Conservation (phyloP, 805 yeast genomes). For the Sugiyamaella marilandica region DNA sequence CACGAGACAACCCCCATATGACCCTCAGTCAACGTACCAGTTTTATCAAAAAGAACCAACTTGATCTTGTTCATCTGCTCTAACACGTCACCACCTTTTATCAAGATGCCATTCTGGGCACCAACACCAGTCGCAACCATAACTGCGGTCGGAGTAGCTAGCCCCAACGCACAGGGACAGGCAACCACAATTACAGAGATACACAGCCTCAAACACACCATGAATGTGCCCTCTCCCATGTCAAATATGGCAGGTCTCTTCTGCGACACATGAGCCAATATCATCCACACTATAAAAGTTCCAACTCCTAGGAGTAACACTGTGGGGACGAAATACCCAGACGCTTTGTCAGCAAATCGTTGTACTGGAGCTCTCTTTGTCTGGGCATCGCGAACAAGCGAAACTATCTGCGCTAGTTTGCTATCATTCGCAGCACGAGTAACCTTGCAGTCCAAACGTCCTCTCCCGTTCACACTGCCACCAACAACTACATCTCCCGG, state of each 20-base stretch:
- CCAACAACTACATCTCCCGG: slow-evolving; percentile 68
- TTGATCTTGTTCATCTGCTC: slow-evolving; percentile 65
- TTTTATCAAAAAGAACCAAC: slow-evolving; percentile 81
- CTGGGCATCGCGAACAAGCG: slow-evolving; percentile 85
- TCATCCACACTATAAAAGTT: slow-evolving; percentile 65
- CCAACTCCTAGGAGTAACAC: slow-evolving; percentile 56
- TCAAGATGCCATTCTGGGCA: slow-evolving; percentile 80
- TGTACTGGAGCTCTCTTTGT: slow-evolving; percentile 86
- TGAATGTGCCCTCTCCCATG: slow-evolving; percentile 51
- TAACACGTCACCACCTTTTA: slow-evolving; percentile 88
- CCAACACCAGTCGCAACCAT: slow-evolving; percentile 99
- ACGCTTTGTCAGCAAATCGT: slow-evolving; percentile 76
- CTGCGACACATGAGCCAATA: slow-evolving; percentile 34
- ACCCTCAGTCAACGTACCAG: slow-evolving; percentile 92
- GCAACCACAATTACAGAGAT: slow-evolving; percentile 95
- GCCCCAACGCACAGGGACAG: slow-evolving; percentile 96
- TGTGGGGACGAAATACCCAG: slow-evolving; percentile 78
- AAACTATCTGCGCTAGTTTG: slow-evolving; percentile 80
- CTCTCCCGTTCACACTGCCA: slow-evolving; percentile 84
- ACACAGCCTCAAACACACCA: slow-evolving; percentile 69
- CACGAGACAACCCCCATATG: slow-evolving; percentile 45
- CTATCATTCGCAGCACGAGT: slow-evolving; percentile 75
- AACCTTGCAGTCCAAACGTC: slow-evolving; percentile 64
- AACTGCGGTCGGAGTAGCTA: slow-evolving; percentile 97
- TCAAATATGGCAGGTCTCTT: slow-evolving; percentile 45